These are phyloP conservation scores for Penicillium malachiteum DNA, from an alignment of 495 filamentous ascomycete genomes.

Conservation along the genomic window DNA sequence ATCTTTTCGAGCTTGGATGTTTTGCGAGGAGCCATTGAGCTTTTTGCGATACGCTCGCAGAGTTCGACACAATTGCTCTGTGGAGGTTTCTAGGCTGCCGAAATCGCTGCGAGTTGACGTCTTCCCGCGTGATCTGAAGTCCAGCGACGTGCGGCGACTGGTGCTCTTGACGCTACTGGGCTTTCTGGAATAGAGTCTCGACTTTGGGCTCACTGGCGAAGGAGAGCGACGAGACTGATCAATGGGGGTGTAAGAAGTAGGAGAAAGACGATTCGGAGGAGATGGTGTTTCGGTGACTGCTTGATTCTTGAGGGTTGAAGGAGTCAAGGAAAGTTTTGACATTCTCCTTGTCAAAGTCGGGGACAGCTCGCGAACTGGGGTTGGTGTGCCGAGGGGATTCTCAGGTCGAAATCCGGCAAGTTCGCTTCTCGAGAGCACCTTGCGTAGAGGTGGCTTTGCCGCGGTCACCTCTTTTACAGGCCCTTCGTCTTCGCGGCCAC, in stretches of 20 bases:
- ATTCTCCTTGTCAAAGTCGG: constrained; percentile 63
- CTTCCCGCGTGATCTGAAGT: constrained; percentile 55
- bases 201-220: constrained; percentile 43
- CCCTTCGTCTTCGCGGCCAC: constrained; percentile 35
- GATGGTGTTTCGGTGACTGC: constrained; percentile 30
- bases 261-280: constrained; percentile 37
- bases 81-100: constrained; percentile 69
- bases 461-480: constrained; percentile 56
- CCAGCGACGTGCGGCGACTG: constrained; percentile 56
- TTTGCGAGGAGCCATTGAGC: constrained; percentile 62
- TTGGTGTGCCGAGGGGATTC: constrained; percentile 47
- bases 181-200: constrained; percentile 20
- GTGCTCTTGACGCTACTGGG: constrained; percentile 17
- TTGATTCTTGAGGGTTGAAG: constrained; percentile 32
- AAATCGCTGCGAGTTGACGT: constrained; percentile 53
- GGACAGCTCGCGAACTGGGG: constrained; percentile 55
- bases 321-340: constrained; percentile 44
- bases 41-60: constrained; percentile 83
- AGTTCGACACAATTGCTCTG: constrained; percentile 75
- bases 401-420: constrained; percentile 68
- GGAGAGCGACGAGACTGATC: constrained; percentile 43
- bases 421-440: constrained; percentile 73
- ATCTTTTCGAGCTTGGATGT: constrained; percentile 65
- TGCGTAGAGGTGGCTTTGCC: constrained; percentile 63
- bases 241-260: constrained; percentile 25